A percentile compares a stretch with the other conserved stretches of the same genome.
These are phyloP conservation scores for Bipolaris oryzae DNA, from an alignment of 2,329 filamentous ascomycete species.

Conservation along the genomic window DNA sequence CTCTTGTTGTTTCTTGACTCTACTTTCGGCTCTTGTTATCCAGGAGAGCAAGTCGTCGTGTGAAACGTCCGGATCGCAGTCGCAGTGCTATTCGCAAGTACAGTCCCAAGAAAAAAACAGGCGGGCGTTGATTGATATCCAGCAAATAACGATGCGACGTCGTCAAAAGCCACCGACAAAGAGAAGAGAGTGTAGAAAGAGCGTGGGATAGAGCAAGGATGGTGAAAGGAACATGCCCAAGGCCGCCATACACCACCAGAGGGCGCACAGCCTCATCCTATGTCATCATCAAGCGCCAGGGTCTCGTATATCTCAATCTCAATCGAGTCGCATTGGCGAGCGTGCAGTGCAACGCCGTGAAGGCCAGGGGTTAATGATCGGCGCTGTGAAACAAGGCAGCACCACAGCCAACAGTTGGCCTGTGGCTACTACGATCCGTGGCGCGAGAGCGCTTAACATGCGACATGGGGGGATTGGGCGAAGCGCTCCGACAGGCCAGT, in stretches of 20 bases:
- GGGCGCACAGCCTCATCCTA: conserved; percentile 14
- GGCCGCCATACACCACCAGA: not conserved
- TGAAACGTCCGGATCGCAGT: not conserved
- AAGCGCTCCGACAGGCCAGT: conserved; percentile 31
- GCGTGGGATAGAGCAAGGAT: not conserved
- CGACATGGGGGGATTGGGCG: conserved; percentile 27
- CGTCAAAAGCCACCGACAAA: not conserved
- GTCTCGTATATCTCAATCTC: conserved; percentile 10
- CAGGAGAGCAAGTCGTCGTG: not conserved
- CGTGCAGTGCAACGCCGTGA: not conserved
- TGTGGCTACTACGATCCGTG: conserved; percentile 30
- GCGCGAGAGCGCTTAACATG: conserved; percentile 37
- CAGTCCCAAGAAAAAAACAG: not conserved
- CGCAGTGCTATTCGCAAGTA: not conserved
- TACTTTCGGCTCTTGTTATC: conserved; percentile 29
- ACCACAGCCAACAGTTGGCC: conserved; percentile 28
- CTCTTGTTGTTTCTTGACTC: not conserved
- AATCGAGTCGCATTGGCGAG: conserved; percentile 20
- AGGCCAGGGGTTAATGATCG: conserved; percentile 24
- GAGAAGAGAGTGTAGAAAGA: not conserved
- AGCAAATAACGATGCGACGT: not conserved
- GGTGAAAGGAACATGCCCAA: conserved; percentile 2
- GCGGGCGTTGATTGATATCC: not conserved
- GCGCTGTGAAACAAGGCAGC: conserved; percentile 22
- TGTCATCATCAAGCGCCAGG: conserved; percentile 21